Conservation (phyloP, 2,329 filamentous ascomycete species). For the Aspergillus sp. region DNA sequence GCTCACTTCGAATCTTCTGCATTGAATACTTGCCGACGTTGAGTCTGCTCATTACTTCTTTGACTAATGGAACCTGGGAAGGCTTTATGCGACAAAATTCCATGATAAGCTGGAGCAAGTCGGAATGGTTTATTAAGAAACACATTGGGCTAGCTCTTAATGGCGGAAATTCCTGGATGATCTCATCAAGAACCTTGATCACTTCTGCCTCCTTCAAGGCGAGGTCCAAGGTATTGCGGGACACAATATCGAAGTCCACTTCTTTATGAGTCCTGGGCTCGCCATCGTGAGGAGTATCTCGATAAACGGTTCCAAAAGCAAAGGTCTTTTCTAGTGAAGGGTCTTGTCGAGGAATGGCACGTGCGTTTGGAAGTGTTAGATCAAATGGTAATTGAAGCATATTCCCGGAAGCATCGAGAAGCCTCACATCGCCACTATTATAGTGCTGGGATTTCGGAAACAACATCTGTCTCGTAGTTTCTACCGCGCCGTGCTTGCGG, state of each 20-base stretch:
- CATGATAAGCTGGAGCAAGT: constrained; percentile 83
- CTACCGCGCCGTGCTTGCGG: constrained; percentile 82
- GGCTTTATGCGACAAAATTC: constrained; percentile 79
- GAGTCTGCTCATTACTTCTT: constrained; percentile 81
- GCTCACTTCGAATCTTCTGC: constrained; percentile 77
- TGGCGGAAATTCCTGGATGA: constrained; percentile 76
- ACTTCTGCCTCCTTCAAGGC: constrained; percentile 90
- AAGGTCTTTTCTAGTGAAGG: constrained; percentile 72
- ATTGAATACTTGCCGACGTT: constrained; percentile 80
- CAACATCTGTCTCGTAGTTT: constrained; percentile 70
- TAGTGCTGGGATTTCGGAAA: constrained; percentile 85
- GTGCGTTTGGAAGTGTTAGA: constrained; percentile 82
- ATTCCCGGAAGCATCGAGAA: constrained; percentile 82
- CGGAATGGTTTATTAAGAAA: constrained; percentile 86
- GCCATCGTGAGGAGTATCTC: constrained; percentile 73
- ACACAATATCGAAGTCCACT: constrained; percentile 96
- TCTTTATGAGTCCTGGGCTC: constrained; percentile 82
- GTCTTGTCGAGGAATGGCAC: constrained; percentile 69
- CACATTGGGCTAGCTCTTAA: constrained; percentile 73
- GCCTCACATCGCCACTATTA: constrained; percentile 68
- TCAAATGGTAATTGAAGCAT: constrained; percentile 93
- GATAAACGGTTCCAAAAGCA: constrained; percentile 83
- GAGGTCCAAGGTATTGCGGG: constrained; percentile 74
- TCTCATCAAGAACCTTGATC: constrained; percentile 91
- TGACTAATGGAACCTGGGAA: constrained; percentile 67